Conservation (phyloP, 495 filamentous ascomycete genomes). For the Neurospora sp. region DNA sequence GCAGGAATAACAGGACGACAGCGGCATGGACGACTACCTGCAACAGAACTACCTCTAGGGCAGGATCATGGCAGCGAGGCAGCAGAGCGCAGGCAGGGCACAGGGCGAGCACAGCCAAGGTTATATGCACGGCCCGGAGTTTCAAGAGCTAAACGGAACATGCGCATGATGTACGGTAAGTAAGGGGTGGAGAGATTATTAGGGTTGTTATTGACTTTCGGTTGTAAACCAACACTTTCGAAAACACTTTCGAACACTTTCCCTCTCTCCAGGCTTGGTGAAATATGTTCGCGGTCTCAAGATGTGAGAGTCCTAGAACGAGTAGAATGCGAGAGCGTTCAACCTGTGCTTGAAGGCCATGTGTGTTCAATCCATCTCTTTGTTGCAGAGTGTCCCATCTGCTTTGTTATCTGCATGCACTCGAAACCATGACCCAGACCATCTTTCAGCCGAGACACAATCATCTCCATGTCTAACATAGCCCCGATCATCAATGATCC, state of each 20-base stretch:
- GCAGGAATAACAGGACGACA: not conserved
- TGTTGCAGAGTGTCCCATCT: not conserved
- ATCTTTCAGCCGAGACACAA: not conserved
- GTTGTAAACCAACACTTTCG: not conserved
- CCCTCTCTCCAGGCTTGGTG: not conserved
- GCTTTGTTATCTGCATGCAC: not conserved
- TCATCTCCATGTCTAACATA: not conserved
- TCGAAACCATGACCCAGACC: not conserved
- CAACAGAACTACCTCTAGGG: not conserved
- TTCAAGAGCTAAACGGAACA: not conserved
- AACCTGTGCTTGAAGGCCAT: not conserved
- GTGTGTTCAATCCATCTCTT: not conserved
- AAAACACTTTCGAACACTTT: not conserved
- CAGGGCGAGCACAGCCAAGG: not conserved
- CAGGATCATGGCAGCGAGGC: not conserved
- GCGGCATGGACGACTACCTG: not conserved
- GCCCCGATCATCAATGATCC: not conserved
- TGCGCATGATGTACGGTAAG: not conserved
- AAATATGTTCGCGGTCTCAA: not conserved
- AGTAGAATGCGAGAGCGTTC: no score
- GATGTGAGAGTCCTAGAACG: not conserved
- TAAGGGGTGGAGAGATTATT: not conserved
- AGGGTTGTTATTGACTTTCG: not conserved
- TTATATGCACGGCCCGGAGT: not conserved
- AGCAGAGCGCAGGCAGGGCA: not conserved